phyloP scores from a whole-genome alignment of 2,329 filamentous ascomycete genomes.

The Fusarium devonianum region DNA sequence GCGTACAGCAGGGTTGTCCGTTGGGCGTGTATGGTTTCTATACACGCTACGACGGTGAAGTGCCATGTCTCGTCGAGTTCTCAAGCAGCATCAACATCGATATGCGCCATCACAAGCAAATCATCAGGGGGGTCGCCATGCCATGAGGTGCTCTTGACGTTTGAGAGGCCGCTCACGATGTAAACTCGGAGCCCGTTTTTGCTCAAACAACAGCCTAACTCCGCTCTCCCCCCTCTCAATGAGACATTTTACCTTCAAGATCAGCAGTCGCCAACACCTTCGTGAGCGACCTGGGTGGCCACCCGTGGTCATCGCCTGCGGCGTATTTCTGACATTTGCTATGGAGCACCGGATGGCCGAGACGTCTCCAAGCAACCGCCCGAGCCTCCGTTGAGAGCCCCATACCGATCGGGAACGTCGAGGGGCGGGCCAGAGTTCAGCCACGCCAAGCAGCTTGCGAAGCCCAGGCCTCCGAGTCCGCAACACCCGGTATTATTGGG shows the following conservation, averaged over 20 bases:
- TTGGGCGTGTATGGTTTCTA: no score
- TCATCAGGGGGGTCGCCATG: not conserved
- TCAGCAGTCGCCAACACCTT: constrained; percentile 31
- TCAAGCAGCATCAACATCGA: not conserved
- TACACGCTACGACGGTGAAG: no score
- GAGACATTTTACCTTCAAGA: constrained; percentile 37
- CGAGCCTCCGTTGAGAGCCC: constrained; percentile 40
- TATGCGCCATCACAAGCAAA: not conserved
- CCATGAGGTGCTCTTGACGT: not conserved
- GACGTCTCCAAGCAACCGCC: constrained; percentile 34
- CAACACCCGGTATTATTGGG: constrained; percentile 13
- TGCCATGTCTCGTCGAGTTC: constrained; percentile 3
- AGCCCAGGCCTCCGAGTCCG: constrained; percentile 34
- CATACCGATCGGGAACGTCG: constrained; percentile 42
- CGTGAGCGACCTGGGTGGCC: constrained; percentile 18
- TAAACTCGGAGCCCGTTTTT: constrained; percentile 6
- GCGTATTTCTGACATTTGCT: constrained; percentile 32
- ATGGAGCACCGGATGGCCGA: constrained; percentile 36
- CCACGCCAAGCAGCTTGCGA: constrained; percentile 32
- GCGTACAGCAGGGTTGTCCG: not conserved
- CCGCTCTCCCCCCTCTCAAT: no score
- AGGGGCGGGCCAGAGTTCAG: constrained; percentile 42
- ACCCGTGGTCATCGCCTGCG: constrained; percentile 27
- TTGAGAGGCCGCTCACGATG: not conserved
- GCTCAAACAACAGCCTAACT: constrained; percentile 16